phyloP scores from a whole-genome alignment of 768 basidiomycete genomes.

The Hebeloma cylindrosporum region DNA sequence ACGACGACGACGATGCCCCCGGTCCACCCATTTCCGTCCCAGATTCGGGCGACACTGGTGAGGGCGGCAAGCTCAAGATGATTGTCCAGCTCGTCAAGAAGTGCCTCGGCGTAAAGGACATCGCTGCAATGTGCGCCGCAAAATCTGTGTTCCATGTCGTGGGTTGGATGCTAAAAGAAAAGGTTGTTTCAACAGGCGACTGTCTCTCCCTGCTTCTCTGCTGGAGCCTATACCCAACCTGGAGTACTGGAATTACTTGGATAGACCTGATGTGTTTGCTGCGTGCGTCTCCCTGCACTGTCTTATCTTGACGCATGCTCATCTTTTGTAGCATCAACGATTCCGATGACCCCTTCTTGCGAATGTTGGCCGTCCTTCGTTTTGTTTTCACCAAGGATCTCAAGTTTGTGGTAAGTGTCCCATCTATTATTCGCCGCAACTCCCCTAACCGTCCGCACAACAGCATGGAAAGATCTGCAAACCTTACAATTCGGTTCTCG shows the following conservation, averaged over 20 bases:
- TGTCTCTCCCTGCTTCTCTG: slow-evolving; percentile 90
- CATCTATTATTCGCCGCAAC: slow-evolving; percentile 3
- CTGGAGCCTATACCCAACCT: slow-evolving; percentile 94
- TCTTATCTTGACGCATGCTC: slow-evolving; percentile 4
- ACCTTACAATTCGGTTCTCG: slow-evolving; percentile 85
- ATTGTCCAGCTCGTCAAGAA: slow-evolving; percentile 89
- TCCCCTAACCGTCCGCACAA: slow-evolving; percentile 1
- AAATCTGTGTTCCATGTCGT: slow-evolving; percentile 28
- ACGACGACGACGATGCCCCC: slow-evolving; percentile 48
- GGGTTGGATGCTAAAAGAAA: background rate
- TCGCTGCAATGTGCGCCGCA: slow-evolving; percentile 87
- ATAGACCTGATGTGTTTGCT: slow-evolving; percentile 88
- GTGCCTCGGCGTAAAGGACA: slow-evolving; percentile 91
- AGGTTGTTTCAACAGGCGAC: slow-evolving; percentile 54
- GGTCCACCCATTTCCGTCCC: slow-evolving; percentile 65
- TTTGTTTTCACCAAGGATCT: slow-evolving; percentile 93
- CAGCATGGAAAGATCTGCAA: slow-evolving; percentile 93
- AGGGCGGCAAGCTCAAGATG: slow-evolving; percentile 93
- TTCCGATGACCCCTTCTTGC: slow-evolving; percentile 86
- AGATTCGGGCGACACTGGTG: slow-evolving; percentile 69
- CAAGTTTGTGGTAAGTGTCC: slow-evolving; percentile 70
- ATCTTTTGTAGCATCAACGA: slow-evolving; percentile 75
- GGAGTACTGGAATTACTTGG: slow-evolving; percentile 94
- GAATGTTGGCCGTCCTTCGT: slow-evolving; percentile 90
- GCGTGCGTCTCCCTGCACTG: slow-evolving; percentile 58